These are phyloP conservation scores for Magnusiomyces magnusii DNA, from an alignment of 1,139 yeast genomes.

Conservation along the genomic window DNA sequence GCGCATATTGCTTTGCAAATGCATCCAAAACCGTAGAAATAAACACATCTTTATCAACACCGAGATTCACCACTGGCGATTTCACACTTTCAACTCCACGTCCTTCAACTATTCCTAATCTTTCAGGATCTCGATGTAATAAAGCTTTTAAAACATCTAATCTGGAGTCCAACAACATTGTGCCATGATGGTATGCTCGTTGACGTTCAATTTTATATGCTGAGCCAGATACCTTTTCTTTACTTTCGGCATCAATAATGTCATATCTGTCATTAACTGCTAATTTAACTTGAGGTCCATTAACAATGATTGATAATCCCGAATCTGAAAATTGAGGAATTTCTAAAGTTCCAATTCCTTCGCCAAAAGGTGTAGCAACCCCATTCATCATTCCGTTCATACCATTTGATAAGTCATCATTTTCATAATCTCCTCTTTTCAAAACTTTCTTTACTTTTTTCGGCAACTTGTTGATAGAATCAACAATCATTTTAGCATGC, in stretches of 20 bases:
- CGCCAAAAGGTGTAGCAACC: slow-evolving; percentile 3
- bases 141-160: slow-evolving; percentile 51
- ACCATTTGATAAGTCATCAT: background rate
- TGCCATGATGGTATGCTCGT: slow-evolving; percentile 90
- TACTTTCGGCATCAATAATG: slow-evolving; percentile 43
- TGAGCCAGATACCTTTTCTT: slow-evolving; percentile 71
- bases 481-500: slow-evolving; percentile 50
- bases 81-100: slow-evolving; percentile 69
- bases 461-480: slow-evolving; percentile 41
- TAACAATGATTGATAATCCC: slow-evolving; percentile 11
- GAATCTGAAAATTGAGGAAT: background rate
- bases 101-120: slow-evolving; percentile 47
- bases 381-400: background rate
- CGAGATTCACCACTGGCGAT: slow-evolving; percentile 65
- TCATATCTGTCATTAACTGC: slow-evolving; percentile 71
- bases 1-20: slow-evolving; percentile 36
- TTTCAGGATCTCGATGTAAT: slow-evolving; percentile 42
- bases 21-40: slow-evolving; percentile 41
- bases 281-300: slow-evolving; percentile 32
- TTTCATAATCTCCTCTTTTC: background rate
- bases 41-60: slow-evolving; percentile 42
- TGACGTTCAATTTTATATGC: slow-evolving; percentile 83
- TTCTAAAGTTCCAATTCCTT: slow-evolving; percentile 1
- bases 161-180: slow-evolving; percentile 73
- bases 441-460: slow-evolving; percentile 5